Base-by-base conservation (phyloP, 306 rosid species). In the Delonix regia region DNA sequence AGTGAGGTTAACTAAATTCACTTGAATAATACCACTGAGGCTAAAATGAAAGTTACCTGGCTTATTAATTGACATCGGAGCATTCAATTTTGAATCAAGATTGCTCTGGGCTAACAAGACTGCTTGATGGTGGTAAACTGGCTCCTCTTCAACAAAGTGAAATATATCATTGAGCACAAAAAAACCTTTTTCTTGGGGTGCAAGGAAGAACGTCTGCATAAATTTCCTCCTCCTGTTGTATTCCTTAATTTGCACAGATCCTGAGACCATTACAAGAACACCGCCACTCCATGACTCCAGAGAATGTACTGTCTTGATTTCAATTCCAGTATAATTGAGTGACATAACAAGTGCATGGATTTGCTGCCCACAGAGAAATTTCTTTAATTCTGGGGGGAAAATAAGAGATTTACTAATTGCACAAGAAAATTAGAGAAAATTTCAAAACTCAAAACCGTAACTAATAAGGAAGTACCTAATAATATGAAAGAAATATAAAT, bases 251-350 rank as follows among this genome's bases (percentile, higher is more conserved):
- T 88, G 93, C 84, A 93, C 89, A 52, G 92, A 88, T 83, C 99
- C 98, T 52, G 97, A 91, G 81, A 95, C 99, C 99, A 95, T 87
- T 76, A 93, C 96, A 74, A 95, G 42, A 77, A 92, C 94, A 66
- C 99, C 99, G 59, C 94, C 97, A 71, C 87, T 89, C 99, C 98
- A 95, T 39, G 99, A 95, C 79, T 95, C 99, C 81, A 91, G 74
- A 72, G 98, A 88, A 53, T 92, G 89, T 7, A 84, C 94, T 3
- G 98, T 88, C 90, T 89, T 89, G 84, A 95, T 91, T 90, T 95
- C 99, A 84, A 91, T 83, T 82, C 94, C 99, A 67, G 91, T 82
- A 80, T 83, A 91, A 70, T 76, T 82, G 25, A 95, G 90, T 25
- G 99, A 90, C 99, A 95, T 95, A 66, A 95, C 86, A 78, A 95